Evolutionary conservation across 2,329 filamentous ascomycete species (phyloP).

Genomic region (Diaporthe batatas): DNA sequence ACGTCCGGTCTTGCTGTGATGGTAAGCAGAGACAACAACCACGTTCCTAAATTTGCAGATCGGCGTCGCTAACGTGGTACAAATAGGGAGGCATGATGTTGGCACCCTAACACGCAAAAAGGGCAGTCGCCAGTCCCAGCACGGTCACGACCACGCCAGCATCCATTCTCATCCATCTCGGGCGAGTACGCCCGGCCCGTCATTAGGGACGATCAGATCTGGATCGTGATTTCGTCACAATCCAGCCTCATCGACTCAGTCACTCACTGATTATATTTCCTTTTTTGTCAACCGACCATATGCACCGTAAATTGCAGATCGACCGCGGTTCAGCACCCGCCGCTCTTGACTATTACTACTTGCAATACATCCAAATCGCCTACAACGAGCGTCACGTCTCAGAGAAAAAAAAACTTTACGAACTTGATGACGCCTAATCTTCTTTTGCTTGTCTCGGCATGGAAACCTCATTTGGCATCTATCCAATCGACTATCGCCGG

Average conservation of each 20-base stretch:
- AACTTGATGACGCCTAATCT: constrained; percentile 37
- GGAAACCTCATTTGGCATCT: constrained; percentile 22
- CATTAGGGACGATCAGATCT: constrained; percentile 46
- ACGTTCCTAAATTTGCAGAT: not conserved
- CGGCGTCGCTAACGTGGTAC: not conserved
- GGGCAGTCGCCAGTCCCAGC: constrained; percentile 57
- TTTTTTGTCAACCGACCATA: constrained; percentile 29
- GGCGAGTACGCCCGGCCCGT: constrained; percentile 37
- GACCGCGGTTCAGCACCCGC: not conserved
- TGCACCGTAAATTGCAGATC: constrained; percentile 26
- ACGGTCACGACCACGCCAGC: constrained; percentile 47
- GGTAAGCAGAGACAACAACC: constrained; percentile 69
- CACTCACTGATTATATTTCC: constrained; percentile 38
- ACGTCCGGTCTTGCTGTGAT: constrained; percentile 97
- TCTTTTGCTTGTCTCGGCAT: constrained; percentile 21
- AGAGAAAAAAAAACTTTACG: constrained; percentile 30
- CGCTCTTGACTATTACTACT: constrained; percentile 9
- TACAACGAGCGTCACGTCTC: constrained; percentile 19
- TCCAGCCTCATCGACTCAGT: constrained; percentile 25
- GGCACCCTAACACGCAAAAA: constrained; percentile 67
- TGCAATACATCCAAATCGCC: constrained; percentile 10
- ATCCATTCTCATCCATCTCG: constrained; percentile 41
- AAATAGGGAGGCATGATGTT: constrained; percentile 79
- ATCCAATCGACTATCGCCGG: not conserved
- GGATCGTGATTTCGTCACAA: constrained; percentile 41